Evolutionary conservation across 225 moss, liverwort and hornwort species (phyloP), one percentile per base, ranked within the genome.

Genomic region (Ulota crispa): DNA sequence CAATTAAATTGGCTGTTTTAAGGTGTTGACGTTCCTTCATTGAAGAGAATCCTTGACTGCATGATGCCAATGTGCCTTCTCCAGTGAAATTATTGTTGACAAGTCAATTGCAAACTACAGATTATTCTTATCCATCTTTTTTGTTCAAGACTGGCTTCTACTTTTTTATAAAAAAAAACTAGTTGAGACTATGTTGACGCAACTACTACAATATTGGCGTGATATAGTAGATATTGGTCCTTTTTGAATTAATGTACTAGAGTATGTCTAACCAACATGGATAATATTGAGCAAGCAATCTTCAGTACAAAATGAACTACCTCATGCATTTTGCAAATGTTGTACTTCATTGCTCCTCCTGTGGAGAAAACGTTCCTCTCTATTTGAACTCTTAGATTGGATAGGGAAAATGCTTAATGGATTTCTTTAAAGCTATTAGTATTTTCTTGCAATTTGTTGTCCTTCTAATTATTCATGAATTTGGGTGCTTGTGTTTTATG

Each of bases 401-500:
- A 72, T 45, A 15, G 24, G 54, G 32, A 32, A 65, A 28, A 43
- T 39, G 78, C 43, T 43, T 24, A 32, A 32, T 9, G 13, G 37
- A 24, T 72, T 55, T 32, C 26, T 66, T 70, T 0, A 13, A 55
- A 45, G 56, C 34, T 42, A 24, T 64, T 9, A 56, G 6, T 36
- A 45, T 45, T 64, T 72, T 26, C 19, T 37, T 57, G 16, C 23
- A 61, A 47, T 34, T 59, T 72, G 20, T 72, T 65, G 36, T 19
- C 14, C 9, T 82, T 79, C 34, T 66, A 66, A 54, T 73, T 30
- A 67, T 78, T 75, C 60, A 67, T 78, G 67, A 66, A 81, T 32
- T 24, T 7, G 19, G 65, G 16, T 70, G 68, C 64, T 72, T 88
- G 86, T 90, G 63, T 60, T 80, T 41, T 91, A 98, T 93, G 95